These are phyloP conservation scores for Leishmania arabica DNA, from an alignment of 208 protist genomes.

Conservation along the genomic window DNA sequence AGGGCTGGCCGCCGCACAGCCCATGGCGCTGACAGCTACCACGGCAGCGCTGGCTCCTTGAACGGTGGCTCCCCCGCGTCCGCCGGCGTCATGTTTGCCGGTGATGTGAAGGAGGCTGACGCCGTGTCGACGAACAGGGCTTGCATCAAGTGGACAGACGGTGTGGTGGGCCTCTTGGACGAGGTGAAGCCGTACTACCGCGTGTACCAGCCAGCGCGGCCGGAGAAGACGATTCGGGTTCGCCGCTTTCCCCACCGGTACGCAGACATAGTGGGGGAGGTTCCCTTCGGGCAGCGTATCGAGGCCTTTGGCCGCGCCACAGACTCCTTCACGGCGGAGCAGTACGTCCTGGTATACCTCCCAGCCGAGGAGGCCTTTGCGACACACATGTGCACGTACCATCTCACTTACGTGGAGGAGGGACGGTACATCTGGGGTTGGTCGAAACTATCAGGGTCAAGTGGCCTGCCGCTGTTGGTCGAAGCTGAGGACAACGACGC, in stretches of 20 bases:
- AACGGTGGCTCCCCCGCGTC: background rate
- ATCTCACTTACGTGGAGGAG: conserved; percentile 35
- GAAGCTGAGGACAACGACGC: conserved; percentile 21
- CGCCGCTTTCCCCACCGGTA: conserved; percentile 67
- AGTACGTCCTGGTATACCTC: conserved; percentile 70
- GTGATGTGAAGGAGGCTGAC: conserved; percentile 66
- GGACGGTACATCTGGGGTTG: conserved; percentile 74
- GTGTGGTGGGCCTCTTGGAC: conserved; percentile 41
- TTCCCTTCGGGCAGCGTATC: conserved; percentile 55
- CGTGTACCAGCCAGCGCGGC: conserved; percentile 45
- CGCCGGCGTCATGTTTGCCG: conserved; percentile 7
- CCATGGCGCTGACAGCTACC: too few species aligned
- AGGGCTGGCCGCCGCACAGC: background rate
- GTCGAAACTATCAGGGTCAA: conserved; percentile 63
- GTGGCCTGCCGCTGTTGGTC: conserved; percentile 47
- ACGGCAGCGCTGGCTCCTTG: background rate
- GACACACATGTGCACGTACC: conserved; percentile 36
- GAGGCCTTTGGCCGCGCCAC: conserved; percentile 56
- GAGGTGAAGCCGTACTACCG: conserved; percentile 60
- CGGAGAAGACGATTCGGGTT: conserved; percentile 57
- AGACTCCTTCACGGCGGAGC: conserved; percentile 61
- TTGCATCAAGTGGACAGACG: conserved; percentile 60
- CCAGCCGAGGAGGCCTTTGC: conserved; percentile 27
- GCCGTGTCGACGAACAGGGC: conserved; percentile 55
- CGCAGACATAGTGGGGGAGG: conserved; percentile 69